A percentile compares a stretch with the other conserved stretches of the same genome.
Evolutionary conservation across 202 grass and related monocot species (phyloP).

Genomic region (Digitaria exilis): DNA sequence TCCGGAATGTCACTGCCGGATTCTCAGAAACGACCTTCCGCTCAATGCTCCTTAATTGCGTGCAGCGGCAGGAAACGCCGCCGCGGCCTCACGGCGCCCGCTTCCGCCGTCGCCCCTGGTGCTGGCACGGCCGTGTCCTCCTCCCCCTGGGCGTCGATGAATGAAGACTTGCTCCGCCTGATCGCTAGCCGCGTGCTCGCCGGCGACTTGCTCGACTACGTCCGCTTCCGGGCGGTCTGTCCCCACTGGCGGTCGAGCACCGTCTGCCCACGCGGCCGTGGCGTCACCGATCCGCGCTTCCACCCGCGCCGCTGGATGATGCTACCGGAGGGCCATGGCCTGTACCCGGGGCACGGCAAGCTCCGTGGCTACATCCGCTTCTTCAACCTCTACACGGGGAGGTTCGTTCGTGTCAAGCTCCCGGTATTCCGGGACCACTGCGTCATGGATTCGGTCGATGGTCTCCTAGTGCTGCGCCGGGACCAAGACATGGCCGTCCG

Average conservation of each 20-base stretch:
- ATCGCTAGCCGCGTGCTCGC: neutral
- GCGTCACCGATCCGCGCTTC: neutral
- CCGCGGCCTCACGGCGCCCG: too few species aligned
- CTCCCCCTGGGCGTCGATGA: neutral
- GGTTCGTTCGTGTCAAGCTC: neutral
- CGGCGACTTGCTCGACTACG: neutral
- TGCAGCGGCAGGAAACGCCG: too few species aligned
- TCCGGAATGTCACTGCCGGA: too few species aligned
- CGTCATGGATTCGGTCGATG: neutral
- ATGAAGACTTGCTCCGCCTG: neutral
- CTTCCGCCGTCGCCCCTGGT: too few species aligned
- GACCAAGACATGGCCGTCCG: neutral
- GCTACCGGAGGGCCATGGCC: neutral
- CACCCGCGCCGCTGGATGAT: slow-evolving; percentile 4
- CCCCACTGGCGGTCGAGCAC: neutral
- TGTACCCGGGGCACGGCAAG: neutral
- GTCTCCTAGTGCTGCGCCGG: neutral
- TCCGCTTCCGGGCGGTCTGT: neutral
- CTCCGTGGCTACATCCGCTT: neutral
- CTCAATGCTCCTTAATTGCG: too few species aligned
- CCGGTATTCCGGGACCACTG: neutral
- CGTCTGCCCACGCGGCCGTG: neutral
- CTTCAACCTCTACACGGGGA: slow-evolving; percentile 2
- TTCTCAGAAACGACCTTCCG: too few species aligned
- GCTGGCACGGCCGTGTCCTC: neutral